Evolutionary conservation across 2,329 filamentous ascomycete genomes (phyloP), one percentile per base, ranked within the genome.

Genomic region (Ophiostoma sp.): DNA sequence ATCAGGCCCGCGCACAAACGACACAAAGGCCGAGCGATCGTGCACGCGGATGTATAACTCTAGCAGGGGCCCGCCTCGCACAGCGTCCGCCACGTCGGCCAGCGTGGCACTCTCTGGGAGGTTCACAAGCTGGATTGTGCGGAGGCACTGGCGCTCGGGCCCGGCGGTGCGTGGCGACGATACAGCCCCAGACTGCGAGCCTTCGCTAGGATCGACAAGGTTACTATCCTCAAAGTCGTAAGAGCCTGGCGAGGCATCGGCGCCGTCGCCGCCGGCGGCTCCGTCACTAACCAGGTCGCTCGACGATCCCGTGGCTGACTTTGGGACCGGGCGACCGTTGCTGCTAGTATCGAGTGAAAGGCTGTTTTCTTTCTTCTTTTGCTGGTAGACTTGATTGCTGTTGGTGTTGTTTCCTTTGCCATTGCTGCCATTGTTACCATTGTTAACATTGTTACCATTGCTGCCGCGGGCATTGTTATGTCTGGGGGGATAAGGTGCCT

Each of bases 11-110:
- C 88, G 83, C 7, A 92, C 81, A 76, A 95, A 95, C 0, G 92
- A 91, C 1, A 95, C 82, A 60, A 83, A 85, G 4, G 87, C 90
- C 64, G 81, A 81, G 41, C 85, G 85, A 68, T 92, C 88, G 60
- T 84, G 79, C 10, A 75, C 76, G 41, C 87, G 86, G 67, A 93
- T 74, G 74, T 85, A 89, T 57, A 94, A 81, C 73, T 93, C 90
- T 13, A 94, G 78, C 13, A 96, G 75, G 73, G 86, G 82, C 1
- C 92, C 92, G 33, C 92, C 92, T 71, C 89, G 87, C 68, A 95
- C 80, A 13, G 84, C 83, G 31, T 83, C 82, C 3, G 85, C 83
- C 71, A 95, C 80, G 73, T 95, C 90, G 66, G 83, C 83, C 75
- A 91, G 86, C 0, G 87, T 90, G 17, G 85, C 85, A 2, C 81